These are phyloP conservation scores for Saksenaea oblongispora DNA, from an alignment of 371 early-diverging fungal genomes.

Conservation along the genomic window DNA sequence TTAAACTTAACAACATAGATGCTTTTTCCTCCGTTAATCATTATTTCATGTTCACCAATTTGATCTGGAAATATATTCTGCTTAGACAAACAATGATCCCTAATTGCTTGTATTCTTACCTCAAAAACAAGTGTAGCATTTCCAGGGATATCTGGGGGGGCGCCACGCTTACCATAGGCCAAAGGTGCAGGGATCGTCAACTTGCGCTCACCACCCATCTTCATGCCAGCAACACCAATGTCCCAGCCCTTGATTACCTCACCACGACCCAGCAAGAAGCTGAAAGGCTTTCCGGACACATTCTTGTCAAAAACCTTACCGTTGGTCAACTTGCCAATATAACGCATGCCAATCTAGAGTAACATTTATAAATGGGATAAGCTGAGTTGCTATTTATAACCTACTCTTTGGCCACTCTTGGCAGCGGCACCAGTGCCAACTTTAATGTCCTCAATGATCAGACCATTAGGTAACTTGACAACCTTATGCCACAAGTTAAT, in stretches of 20 bases:
- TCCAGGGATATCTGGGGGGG: conserved; percentile 86
- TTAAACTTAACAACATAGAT: background rate
- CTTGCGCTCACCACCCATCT: conserved; percentile 86
- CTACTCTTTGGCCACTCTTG: conserved; percentile 78
- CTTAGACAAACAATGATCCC: background rate
- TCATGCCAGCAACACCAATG: conserved; percentile 87
- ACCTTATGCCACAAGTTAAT: background rate
- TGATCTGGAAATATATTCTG: conserved; percentile 12
- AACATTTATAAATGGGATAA: background rate
- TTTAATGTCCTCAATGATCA: conserved; percentile 80
- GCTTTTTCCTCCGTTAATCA: background rate
- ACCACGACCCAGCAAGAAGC: conserved; percentile 83
- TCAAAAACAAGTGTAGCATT: conserved; percentile 89
- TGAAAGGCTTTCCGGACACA: conserved; percentile 88
- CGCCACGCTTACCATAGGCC: conserved; percentile 88
- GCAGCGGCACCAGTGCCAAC: conserved; percentile 77
- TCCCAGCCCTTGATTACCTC: conserved; percentile 98
- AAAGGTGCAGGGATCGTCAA: conserved; percentile 85
- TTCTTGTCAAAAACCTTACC: conserved; percentile 96
- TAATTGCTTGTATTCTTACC: conserved; percentile 58
- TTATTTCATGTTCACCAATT: conserved; percentile 29
- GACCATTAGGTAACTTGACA: conserved; percentile 43
- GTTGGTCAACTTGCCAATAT: conserved; percentile 87
- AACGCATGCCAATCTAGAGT: conserved; percentile 73
- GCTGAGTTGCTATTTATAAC: background rate